These are phyloP conservation scores for Gracilariopsis chorda DNA, from an alignment of 23 red algal genomes.

Conservation along the genomic window DNA sequence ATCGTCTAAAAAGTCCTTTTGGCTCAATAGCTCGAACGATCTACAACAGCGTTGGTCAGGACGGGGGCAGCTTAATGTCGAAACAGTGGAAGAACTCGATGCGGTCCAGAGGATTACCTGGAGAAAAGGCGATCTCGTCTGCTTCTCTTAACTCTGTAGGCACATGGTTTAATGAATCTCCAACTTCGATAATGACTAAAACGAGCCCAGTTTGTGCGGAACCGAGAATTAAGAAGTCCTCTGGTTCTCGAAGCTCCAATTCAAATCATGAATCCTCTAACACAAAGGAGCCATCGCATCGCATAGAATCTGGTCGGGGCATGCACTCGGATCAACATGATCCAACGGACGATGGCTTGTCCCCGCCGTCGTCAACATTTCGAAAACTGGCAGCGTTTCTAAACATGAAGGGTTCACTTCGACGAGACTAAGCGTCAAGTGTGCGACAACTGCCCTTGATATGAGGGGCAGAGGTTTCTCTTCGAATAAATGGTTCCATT, in stretches of 20 bases:
- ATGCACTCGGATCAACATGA: background rate
- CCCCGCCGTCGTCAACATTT: background rate
- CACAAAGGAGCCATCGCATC: too few relatives aligned
- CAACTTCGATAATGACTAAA: background rate
- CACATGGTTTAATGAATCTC: background rate
- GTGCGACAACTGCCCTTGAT: too few relatives aligned
- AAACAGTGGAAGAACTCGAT: background rate
- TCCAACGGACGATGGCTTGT: background rate
- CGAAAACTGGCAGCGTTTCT: background rate
- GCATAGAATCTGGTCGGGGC: background rate
- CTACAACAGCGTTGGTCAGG: background rate
- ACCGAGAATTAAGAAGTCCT: background rate
- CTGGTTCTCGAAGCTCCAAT: background rate
- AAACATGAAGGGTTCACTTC: background rate
- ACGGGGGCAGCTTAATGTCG: background rate
- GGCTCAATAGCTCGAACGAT: background rate
- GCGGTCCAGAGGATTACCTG: too few relatives aligned
- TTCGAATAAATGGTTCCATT: too few relatives aligned
- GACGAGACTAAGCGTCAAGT: too few relatives aligned
- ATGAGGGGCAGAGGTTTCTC: too few relatives aligned
- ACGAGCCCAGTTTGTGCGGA: background rate
- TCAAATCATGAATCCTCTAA: background rate
- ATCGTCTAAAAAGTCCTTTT: constrained; percentile 31
- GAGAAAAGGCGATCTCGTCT: too few relatives aligned
- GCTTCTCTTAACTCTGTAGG: background rate